Percentiles rank a stretch among this genome's conserved stretches.
phyloP scores from a whole-genome alignment of 2,329 filamentous ascomycete species.

The Karstenula rhodostoma region DNA sequence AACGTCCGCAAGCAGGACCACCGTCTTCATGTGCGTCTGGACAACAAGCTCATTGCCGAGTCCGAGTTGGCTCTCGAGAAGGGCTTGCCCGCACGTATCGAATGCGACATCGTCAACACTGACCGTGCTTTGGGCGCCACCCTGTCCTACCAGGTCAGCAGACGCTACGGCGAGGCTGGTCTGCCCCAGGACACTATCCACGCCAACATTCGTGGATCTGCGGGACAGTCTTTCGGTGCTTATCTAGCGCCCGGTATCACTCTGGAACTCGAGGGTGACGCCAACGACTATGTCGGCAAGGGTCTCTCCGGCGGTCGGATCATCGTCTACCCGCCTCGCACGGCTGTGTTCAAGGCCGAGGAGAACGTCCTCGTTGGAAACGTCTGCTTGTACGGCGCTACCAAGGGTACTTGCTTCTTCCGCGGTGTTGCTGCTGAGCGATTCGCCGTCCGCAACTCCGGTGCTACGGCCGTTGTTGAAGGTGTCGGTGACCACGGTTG shows the following conservation, averaged over 20 bases:
- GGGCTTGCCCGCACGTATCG: slow-evolving; percentile 89
- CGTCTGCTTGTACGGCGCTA: slow-evolving; percentile 93
- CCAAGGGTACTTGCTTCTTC: slow-evolving; percentile 92
- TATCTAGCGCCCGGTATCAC: slow-evolving; percentile 94
- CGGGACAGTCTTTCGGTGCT: slow-evolving; percentile 95
- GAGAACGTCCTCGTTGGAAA: slow-evolving; percentile 96
- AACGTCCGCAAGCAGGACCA: slow-evolving; percentile 98
- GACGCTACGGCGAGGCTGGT: slow-evolving; percentile 87
- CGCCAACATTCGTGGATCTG: slow-evolving; percentile 94
- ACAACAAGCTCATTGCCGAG: slow-evolving; percentile 97
- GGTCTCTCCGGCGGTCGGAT: slow-evolving; percentile 91
- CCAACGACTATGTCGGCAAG: slow-evolving; percentile 98
- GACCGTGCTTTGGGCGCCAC: slow-evolving; percentile 93
- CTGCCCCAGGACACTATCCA: slow-evolving; percentile 93
- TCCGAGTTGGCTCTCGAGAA: slow-evolving; percentile 94
- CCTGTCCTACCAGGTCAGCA: slow-evolving; percentile 94
- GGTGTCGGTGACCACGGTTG: slow-evolving; percentile 96
- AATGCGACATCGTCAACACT: slow-evolving; percentile 96
- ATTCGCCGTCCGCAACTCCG: slow-evolving; percentile 96
- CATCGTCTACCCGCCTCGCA: slow-evolving; percentile 90
- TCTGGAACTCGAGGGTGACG: slow-evolving; percentile 91
- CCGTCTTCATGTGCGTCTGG: slow-evolving; percentile 87
- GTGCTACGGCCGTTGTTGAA: slow-evolving; percentile 94
- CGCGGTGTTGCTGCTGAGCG: slow-evolving; percentile 94
- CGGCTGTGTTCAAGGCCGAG: slow-evolving; percentile 92